These are phyloP conservation scores for Kazachstania martiniae DNA, from an alignment of 805 yeast genomes.

Conservation along the genomic window DNA sequence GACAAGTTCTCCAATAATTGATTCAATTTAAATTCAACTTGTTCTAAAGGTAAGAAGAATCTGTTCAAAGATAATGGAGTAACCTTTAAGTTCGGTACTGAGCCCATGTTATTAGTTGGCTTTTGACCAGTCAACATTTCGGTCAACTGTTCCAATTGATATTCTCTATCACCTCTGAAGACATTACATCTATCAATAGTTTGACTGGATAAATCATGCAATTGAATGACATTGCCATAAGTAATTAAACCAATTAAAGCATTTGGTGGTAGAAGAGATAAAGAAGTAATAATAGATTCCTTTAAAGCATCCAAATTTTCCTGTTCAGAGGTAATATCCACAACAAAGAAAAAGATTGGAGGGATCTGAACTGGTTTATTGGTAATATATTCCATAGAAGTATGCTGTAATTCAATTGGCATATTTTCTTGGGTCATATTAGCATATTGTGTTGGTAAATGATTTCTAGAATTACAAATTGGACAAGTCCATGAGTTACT, in stretches of 20 bases:
- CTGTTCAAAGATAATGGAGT: conserved; percentile 41
- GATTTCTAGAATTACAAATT: conserved; percentile 66
- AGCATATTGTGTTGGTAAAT: conserved; percentile 72
- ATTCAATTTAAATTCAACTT: conserved; percentile 75
- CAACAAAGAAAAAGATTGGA: conserved; percentile 75
- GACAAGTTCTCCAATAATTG: conserved; percentile 67
- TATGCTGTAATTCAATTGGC: conserved; percentile 68
- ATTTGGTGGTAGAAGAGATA: conserved; percentile 78
- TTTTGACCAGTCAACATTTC: conserved; percentile 54
- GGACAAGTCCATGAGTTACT: conserved; percentile 80
- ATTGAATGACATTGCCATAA: conserved; percentile 76
- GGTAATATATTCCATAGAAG: conserved; percentile 79
- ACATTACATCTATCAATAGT: conserved; percentile 65
- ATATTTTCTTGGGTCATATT: conserved; percentile 64
- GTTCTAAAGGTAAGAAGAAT: conserved; percentile 63
- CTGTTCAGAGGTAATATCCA: conserved; percentile 82
- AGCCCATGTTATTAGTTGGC: conserved; percentile 28
- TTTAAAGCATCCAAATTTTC: conserved; percentile 79
- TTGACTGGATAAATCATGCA: conserved; percentile 69
- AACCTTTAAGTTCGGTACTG: conserved; percentile 24
- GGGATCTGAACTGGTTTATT: conserved; percentile 74
- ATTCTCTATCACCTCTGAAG: conserved; percentile 84
- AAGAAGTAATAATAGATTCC: conserved; percentile 64
- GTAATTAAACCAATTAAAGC: conserved; percentile 82
- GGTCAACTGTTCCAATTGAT: conserved; percentile 41